Evolutionary conservation across 2,329 filamentous ascomycete species (phyloP), one percentile per base, ranked within the genome.

Genomic region (Venturia carpophila): DNA sequence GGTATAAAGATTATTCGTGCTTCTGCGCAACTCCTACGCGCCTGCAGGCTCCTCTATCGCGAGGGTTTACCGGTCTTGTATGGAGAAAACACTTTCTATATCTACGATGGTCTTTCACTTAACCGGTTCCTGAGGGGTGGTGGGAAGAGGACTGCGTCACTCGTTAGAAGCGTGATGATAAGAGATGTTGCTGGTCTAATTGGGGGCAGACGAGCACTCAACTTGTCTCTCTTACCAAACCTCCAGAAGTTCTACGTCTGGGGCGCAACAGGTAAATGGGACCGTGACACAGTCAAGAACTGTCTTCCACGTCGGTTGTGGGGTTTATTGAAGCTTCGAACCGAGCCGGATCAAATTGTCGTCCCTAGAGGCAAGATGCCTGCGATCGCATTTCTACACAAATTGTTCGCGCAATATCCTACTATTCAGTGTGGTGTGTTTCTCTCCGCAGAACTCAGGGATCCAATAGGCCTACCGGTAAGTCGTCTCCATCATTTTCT

Each of bases 1-100:
- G 45, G n/a, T 10, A n/a, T n/a, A 24, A 49, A 49, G 45, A 49
- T 21, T 5, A 60, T 60, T n/a, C 30, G 56, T 37, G 56, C 56
- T 1, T 37, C 56, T 24, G 41, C 60, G 34, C 60, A 62, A 62
- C 24, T 62, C 2, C 60, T 62, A 30, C 60, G 60, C 1, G 41
- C 60, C 10, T 62, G 60, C 27, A 45, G 27, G 34, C 24, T 42
- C n/a, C 19, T 62, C 6, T 62, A 42, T 19, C 17, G 21, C 6
- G 60, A 62, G 15, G 60, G 34, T 7, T 30, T 42, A 15, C 60
- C 60, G 24, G 41, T 62, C 37, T 47, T 62, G 19, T 62, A 62
- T 24, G 60, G 60, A 2, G 42, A 62, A n/a, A 62, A 62, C 41
- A 42, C 39, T 24, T 62, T 62, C 27, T 49, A 49, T 9, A 15